These are phyloP conservation scores for Sporisorium scitamineum DNA, from an alignment of 1,284 basidiomycete species.

Conservation along the genomic window DNA sequence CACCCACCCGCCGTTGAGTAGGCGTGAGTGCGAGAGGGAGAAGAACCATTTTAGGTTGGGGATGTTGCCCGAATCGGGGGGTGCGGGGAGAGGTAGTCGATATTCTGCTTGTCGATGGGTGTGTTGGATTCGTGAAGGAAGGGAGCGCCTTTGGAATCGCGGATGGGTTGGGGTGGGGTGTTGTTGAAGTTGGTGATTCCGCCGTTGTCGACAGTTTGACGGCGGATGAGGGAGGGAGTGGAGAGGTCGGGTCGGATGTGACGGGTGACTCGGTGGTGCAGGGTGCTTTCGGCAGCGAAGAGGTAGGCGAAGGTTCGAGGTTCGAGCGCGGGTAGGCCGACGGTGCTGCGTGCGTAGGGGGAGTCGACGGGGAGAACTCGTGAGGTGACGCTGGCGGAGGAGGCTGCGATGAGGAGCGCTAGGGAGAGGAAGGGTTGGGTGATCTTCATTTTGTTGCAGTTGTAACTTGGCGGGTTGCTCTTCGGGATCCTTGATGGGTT, in stretches of 20 bases:
- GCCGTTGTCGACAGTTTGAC: neutral
- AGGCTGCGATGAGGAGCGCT: neutral
- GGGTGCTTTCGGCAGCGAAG: slow-evolving; percentile 3
- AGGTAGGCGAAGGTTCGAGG: neutral
- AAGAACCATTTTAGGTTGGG: slow-evolving; percentile 24
- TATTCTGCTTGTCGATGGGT: slow-evolving; percentile 15
- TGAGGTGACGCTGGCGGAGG: neutral
- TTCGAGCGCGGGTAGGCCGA: neutral
- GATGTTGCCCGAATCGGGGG: slow-evolving; percentile 5
- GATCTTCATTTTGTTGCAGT: neutral
- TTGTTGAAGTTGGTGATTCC: neutral
- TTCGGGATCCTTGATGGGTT: too few species aligned
- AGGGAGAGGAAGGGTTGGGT: neutral
- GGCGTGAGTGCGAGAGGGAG: slow-evolving; percentile 2
- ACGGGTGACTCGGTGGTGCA: slow-evolving; percentile 17
- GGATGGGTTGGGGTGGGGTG: slow-evolving; percentile 11
- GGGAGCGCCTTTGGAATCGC: slow-evolving; percentile 13
- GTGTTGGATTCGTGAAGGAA: slow-evolving; percentile 15
- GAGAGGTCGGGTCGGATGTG: slow-evolving; percentile 20
- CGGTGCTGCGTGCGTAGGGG: neutral
- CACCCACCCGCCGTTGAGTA: slow-evolving; percentile 18
- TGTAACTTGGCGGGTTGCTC: too few species aligned
- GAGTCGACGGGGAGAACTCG: slow-evolving; percentile 1
- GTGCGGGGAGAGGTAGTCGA: slow-evolving; percentile 8
- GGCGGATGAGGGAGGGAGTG: neutral